A percentile compares a stretch with the other conserved stretches of the same genome.
Conservation (phyloP, 345 rosid species). For the Euphorbia peplus region DNA sequence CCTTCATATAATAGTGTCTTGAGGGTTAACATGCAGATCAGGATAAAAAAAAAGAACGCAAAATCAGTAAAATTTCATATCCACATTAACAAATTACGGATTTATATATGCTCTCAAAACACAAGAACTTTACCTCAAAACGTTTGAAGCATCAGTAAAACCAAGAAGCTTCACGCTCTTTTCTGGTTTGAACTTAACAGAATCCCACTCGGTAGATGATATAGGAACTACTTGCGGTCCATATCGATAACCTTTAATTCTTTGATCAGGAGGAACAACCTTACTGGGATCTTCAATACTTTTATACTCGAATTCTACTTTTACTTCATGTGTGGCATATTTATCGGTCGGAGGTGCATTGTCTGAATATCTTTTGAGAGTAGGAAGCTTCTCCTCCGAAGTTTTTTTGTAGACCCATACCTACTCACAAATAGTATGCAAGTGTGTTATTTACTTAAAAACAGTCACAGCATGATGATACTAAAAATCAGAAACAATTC, state of each 20-base stretch:
- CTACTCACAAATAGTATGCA: constrained; percentile 33
- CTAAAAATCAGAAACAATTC: neutral
- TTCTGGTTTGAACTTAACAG: constrained; percentile 82
- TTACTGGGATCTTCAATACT: constrained; percentile 47
- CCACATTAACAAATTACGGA: constrained; percentile 2
- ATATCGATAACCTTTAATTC: constrained; percentile 88
- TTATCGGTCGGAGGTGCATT: constrained; percentile 80
- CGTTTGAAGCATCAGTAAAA: constrained; percentile 69
- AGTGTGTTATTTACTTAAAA: neutral
- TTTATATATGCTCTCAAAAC: constrained; percentile 10
- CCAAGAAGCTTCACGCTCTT: constrained; percentile 91
- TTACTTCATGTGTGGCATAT: constrained; percentile 83
- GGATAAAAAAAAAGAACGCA: neutral
- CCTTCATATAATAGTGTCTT: constrained; percentile 96
- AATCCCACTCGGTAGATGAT: constrained; percentile 65
- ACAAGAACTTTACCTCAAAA: constrained; percentile 49
- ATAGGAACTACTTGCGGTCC: constrained; percentile 97
- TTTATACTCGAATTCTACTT: constrained; percentile 78
- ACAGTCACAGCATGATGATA: neutral
- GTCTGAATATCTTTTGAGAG: constrained; percentile 76
- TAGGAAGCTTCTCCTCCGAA: constrained; percentile 84
- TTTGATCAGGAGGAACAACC: constrained; percentile 82
- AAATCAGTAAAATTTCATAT: constrained; percentile 9
- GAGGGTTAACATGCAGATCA: constrained; percentile 22
- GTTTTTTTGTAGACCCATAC: constrained; percentile 98